Conservation (phyloP, 352 stramenopile species). For the Pythium graminicola region DNA sequence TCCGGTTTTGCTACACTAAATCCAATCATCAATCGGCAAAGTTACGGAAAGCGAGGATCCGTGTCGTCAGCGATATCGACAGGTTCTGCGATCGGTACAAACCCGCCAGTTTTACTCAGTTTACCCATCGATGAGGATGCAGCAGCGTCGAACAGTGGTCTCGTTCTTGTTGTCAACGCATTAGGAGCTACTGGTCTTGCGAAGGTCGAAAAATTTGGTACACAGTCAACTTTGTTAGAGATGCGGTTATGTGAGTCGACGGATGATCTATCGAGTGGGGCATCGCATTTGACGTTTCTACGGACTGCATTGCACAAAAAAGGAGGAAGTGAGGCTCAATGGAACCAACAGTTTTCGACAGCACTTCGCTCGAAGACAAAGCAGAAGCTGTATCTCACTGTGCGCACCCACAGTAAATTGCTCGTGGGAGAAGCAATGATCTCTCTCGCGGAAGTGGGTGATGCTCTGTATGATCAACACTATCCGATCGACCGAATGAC, state of each 20-base stretch:
- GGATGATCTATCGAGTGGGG: conserved; percentile 8
- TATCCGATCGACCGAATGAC: conserved; percentile 37
- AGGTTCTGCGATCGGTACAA: not conserved
- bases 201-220: conserved; percentile 74
- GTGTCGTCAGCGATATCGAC: conserved; percentile 19
- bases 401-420: conserved; percentile 62
- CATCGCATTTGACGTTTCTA: conserved; percentile 27
- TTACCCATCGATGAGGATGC: conserved; percentile 30
- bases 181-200: conserved; percentile 46
- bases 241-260: conserved; percentile 33
- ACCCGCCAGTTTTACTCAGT: conserved; percentile 34
- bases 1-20: conserved; percentile 61
- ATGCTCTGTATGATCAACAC: conserved; percentile 57
- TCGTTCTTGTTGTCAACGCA: conserved; percentile 50
- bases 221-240: conserved; percentile 64
- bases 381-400: conserved; percentile 43
- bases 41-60: conserved; percentile 13
- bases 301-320: conserved; percentile 73
- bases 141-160: conserved; percentile 16
- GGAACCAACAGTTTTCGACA: conserved; percentile 74
- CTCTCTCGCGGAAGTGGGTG: conserved; percentile 32
- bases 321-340: conserved; percentile 71
- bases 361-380: conserved; percentile 42
- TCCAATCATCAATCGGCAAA: conserved; percentile 36
- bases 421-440: conserved; percentile 57